Evolutionary conservation across 2,329 filamentous ascomycete species (phyloP).

Genomic region (Diaporthe nobilis): DNA sequence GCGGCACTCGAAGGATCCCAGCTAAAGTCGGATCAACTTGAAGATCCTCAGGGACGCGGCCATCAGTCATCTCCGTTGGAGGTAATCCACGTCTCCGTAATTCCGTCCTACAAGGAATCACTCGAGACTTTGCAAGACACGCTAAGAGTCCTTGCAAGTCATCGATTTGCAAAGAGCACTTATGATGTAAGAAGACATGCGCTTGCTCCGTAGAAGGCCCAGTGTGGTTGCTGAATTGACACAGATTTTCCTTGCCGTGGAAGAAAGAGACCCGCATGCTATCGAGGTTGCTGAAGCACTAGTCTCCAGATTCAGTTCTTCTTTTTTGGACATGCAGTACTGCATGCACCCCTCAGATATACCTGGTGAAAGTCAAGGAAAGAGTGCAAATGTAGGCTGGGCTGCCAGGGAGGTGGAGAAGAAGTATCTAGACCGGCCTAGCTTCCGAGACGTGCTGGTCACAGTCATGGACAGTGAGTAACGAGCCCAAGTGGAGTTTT

Average conservation of each 20-base stretch:
- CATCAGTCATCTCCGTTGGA: neutral
- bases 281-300: neutral
- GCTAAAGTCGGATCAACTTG: neutral
- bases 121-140: slow-evolving; percentile 16
- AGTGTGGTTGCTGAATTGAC: neutral
- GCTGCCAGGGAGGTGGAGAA: slow-evolving; percentile 6
- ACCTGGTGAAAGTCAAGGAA: slow-evolving; percentile 24
- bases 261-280: neutral
- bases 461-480: slow-evolving; percentile 30
- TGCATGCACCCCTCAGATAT: slow-evolving; percentile 10
- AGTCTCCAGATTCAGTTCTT: neutral
- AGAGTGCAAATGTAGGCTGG: slow-evolving; percentile 31
- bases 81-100: neutral
- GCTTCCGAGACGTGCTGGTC: neutral
- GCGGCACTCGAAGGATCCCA: neutral
- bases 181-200: slow-evolving; percentile 5
- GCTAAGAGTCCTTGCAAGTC: slow-evolving; percentile 14
- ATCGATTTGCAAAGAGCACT: slow-evolving; percentile 7
- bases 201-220: neutral
- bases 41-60: neutral
- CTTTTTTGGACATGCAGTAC: slow-evolving; percentile 4
- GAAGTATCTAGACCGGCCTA: neutral
- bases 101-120: slow-evolving; percentile 32
- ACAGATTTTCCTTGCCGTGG: slow-evolving; percentile 18
- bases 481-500: neutral